phyloP scores from a whole-genome alignment of 148 eudicot genomes.

The Pouteria glomerata region DNA sequence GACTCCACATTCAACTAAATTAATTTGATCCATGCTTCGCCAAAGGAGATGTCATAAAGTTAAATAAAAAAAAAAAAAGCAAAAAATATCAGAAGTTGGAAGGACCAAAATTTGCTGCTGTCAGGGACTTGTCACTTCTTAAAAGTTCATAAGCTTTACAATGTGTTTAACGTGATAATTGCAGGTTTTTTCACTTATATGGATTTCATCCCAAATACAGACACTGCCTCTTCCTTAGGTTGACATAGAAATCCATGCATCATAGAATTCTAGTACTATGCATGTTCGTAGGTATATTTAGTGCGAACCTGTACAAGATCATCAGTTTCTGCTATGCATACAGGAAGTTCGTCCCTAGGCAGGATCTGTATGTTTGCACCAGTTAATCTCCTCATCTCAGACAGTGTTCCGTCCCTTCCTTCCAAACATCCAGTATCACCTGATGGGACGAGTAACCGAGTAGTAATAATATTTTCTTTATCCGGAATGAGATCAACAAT shows the following conservation, averaged over 20 bases:
- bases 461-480: slow-evolving; percentile 78
- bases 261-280: neutral
- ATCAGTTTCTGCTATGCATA: slow-evolving; percentile 47
- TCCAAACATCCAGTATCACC: slow-evolving; percentile 61
- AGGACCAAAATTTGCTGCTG: neutral
- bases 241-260: neutral
- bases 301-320: slow-evolving; percentile 76
- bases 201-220: too few species aligned
- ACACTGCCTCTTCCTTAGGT: too few species aligned
- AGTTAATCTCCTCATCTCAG: slow-evolving; percentile 58
- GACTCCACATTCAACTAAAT: neutral
- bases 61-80: too few species aligned
- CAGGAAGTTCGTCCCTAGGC: slow-evolving; percentile 69
- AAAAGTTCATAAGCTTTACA: neutral
- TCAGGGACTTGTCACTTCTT: neutral
- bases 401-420: slow-evolving; percentile 51
- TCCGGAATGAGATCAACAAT: slow-evolving; percentile 81
- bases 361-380: slow-evolving; percentile 77
- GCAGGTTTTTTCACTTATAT: neutral
- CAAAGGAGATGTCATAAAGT: neutral
- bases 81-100: neutral
- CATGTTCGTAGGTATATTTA: neutral
- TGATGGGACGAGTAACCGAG: slow-evolving; percentile 70
- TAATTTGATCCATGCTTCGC: neutral
- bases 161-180: neutral